Conservation (phyloP, 2,329 filamentous ascomycete species). For the Paecilomyces fulvus region DNA sequence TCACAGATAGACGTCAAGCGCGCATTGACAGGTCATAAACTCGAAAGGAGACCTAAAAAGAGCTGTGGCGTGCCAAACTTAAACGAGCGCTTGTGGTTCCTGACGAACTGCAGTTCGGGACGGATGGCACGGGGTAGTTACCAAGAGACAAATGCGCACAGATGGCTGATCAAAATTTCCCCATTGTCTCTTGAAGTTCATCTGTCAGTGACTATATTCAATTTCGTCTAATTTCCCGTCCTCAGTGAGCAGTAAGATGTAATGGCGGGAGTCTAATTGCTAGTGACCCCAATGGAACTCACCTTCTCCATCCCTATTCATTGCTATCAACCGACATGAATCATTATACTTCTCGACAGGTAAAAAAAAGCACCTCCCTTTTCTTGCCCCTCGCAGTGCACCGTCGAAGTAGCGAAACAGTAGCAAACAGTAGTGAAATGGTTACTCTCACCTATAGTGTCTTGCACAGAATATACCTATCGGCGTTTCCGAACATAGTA, state of each 20-base stretch:
- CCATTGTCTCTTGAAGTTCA: not conserved
- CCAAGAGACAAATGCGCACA: not conserved
- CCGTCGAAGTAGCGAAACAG: not conserved
- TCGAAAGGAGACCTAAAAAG: not conserved
- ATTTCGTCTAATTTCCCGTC: not conserved
- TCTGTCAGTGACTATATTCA: not conserved
- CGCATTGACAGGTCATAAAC: not conserved
- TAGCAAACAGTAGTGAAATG: not conserved
- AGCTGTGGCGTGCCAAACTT: not conserved
- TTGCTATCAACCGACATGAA: not conserved
- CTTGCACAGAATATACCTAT: not conserved
- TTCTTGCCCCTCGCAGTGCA: not conserved
- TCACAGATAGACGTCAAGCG: not conserved
- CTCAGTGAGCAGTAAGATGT: not conserved
- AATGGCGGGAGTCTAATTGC: not conserved
- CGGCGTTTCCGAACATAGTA: not conserved
- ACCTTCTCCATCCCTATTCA: not conserved
- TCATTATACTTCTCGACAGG: not conserved
- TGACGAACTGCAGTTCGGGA: not conserved
- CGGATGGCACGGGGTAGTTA: not conserved
- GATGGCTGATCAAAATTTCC: not conserved
- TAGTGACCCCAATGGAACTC: not conserved
- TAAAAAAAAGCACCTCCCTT: not conserved
- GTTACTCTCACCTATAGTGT: not conserved
- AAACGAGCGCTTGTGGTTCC: not conserved